Percentiles rank a stretch among this genome's conserved stretches.
phyloP scores from a whole-genome alignment of 176 grass and related monocot genomes.

The Themeda triandra region DNA sequence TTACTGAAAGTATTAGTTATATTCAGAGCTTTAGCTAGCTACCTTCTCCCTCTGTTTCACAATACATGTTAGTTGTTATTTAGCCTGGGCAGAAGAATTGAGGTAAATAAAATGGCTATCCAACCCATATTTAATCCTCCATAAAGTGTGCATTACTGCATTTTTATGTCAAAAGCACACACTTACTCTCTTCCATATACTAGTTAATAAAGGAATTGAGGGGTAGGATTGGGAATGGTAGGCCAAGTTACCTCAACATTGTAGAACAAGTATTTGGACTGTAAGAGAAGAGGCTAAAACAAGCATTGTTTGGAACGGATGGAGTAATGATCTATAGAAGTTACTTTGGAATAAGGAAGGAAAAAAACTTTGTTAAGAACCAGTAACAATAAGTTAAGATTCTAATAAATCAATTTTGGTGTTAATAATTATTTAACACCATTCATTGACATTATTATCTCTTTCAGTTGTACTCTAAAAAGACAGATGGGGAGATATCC shows the following conservation, averaged over 20 bases:
- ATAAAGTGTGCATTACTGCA: background rate
- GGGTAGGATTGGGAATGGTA: background rate
- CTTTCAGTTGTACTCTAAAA: slow-evolving; percentile 66
- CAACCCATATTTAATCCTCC: background rate
- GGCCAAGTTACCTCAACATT: background rate
- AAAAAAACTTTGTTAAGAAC: background rate
- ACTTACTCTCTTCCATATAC: background rate
- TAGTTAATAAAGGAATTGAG: background rate
- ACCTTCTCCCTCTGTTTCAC: background rate
- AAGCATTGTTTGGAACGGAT: background rate
- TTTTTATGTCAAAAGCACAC: background rate
- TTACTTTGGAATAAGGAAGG: background rate
- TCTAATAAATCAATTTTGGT: background rate
- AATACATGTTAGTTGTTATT: background rate
- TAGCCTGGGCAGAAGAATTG: background rate
- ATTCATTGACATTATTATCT: slow-evolving; percentile 9
- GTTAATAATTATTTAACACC: background rate
- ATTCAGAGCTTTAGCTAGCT: slow-evolving; percentile 4
- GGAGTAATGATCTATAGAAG: background rate
- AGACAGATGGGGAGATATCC: slow-evolving; percentile 51
- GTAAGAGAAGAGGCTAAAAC: background rate
- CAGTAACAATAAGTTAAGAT: background rate
- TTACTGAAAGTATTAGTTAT: background rate
- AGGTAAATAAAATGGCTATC: background rate
- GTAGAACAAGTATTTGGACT: background rate